phyloP scores from a whole-genome alignment of 179 eudicot genomes.

The Amaranthus tricolor region DNA sequence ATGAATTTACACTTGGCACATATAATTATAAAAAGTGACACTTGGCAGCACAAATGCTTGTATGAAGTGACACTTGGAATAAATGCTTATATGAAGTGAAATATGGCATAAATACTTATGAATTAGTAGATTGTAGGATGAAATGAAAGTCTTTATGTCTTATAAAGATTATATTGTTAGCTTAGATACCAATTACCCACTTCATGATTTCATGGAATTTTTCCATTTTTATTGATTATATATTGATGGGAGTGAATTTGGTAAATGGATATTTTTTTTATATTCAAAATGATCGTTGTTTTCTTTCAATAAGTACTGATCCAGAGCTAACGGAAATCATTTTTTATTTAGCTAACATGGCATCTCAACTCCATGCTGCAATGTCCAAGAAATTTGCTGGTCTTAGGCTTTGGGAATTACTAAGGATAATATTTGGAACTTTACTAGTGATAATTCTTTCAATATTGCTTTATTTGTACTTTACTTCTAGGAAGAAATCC shows the following conservation, averaged over 20 bases:
- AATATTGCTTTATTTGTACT: constrained; percentile 53
- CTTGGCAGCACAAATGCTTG: too few relatives aligned
- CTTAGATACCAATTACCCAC: constrained; percentile 19
- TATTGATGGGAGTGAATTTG: constrained; percentile 22
- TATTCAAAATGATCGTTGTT: constrained; percentile 19
- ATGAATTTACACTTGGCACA: too few relatives aligned
- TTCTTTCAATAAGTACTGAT: constrained; percentile 17
- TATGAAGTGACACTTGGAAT: too few relatives aligned
- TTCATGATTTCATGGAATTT: constrained; percentile 15
- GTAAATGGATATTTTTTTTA: constrained; percentile 28
- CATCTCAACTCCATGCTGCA: constrained; percentile 52
- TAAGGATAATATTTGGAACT: constrained; percentile 54
- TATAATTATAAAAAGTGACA: too few relatives aligned
- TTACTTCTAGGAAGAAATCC: constrained; percentile 54
- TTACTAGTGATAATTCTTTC: constrained; percentile 48
- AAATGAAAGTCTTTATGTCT: not conserved
- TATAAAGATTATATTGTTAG: constrained; percentile 10
- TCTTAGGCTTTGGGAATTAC: constrained; percentile 69
- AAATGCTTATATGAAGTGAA: too few relatives aligned
- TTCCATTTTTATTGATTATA: constrained; percentile 14
- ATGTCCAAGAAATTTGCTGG: constrained; percentile 60
- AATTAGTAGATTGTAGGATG: too few relatives aligned
- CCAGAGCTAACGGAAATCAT: not conserved
- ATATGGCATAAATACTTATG: too few relatives aligned
- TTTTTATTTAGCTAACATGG: constrained; percentile 38